phyloP scores from a whole-genome alignment of 2,329 filamentous ascomycete genomes.

The Thermochaetoides dissita region DNA sequence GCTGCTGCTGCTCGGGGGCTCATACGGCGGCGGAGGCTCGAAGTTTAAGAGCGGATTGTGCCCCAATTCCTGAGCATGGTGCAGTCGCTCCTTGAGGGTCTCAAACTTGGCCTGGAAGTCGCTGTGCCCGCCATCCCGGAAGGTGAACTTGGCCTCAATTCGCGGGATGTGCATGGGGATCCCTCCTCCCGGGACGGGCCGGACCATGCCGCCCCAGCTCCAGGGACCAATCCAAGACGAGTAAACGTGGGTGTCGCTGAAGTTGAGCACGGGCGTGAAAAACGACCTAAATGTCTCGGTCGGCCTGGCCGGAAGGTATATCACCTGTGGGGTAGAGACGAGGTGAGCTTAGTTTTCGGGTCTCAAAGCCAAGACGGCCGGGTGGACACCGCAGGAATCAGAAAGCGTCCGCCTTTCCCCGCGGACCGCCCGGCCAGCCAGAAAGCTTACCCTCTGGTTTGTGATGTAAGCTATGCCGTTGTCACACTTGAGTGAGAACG shows the following conservation, averaged over 20 bases:
- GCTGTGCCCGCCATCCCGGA: conserved; percentile 89
- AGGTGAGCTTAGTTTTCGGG: conserved; percentile 9
- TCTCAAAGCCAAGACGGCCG: not conserved
- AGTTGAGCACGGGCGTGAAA: conserved; percentile 72
- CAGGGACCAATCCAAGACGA: conserved; percentile 90
- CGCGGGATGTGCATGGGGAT: conserved; percentile 60
- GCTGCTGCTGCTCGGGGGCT: conserved; percentile 33
- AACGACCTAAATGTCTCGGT: conserved; percentile 70
- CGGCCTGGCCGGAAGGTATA: conserved; percentile 67
- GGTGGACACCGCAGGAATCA: no score
- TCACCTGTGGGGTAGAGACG: conserved; percentile 40
- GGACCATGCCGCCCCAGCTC: conserved; percentile 69
- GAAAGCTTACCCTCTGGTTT: conserved; percentile 57
- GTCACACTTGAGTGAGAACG: conserved; percentile 58
- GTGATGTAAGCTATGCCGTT: conserved; percentile 68
- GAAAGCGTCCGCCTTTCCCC: no score
- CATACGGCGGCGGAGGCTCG: conserved; percentile 81
- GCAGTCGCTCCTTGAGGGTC: conserved; percentile 66
- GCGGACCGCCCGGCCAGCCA: no score
- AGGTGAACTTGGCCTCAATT: conserved; percentile 71
- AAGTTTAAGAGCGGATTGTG: conserved; percentile 50
- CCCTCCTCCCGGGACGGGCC: conserved; percentile 69
- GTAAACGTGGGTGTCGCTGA: conserved; percentile 72
- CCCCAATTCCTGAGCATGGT: conserved; percentile 65
- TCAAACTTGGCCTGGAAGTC: conserved; percentile 79